Evolutionary conservation across 2,329 filamentous ascomycete species (phyloP).

Genomic region (Ophiostoma sp.): DNA sequence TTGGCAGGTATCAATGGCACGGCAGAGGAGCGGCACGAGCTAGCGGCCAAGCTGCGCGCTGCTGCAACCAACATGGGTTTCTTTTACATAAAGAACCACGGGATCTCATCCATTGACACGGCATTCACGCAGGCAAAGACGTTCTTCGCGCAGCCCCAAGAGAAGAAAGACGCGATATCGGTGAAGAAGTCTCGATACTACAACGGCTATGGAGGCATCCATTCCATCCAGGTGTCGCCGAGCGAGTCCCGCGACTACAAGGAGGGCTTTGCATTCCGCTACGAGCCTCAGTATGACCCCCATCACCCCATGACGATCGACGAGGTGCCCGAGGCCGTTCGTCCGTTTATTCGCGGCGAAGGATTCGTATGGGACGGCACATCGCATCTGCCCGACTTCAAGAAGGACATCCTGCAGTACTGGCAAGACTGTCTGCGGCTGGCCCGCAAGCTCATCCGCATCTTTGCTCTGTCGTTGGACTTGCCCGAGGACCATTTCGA

Average conservation of each 20-base stretch:
- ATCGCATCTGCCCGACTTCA: constrained; percentile 23
- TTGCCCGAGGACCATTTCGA: constrained; percentile 35
- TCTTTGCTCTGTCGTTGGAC: constrained; percentile 22
- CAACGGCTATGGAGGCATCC: constrained; percentile 15
- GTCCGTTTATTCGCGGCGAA: constrained; percentile 18
- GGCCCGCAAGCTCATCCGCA: constrained; percentile 24
- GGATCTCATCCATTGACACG: neutral
- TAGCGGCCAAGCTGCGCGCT: constrained; percentile 2
- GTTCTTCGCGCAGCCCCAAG: constrained; percentile 7
- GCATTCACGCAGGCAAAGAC: constrained; percentile 7
- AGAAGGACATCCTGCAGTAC: constrained; percentile 24
- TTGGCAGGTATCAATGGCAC: constrained; percentile 8
- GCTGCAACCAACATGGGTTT: constrained; percentile 14
- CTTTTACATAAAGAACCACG: constrained; percentile 18
- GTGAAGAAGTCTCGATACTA: neutral
- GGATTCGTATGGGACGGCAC: constrained; percentile 27
- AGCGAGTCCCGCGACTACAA: constrained; percentile 12
- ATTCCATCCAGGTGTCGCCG: constrained; percentile 10
- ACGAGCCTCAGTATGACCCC: constrained; percentile 13
- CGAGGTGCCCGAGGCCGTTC: constrained; percentile 17
- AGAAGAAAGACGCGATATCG: constrained; percentile 2
- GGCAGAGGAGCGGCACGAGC: neutral
- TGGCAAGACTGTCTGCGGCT: constrained; percentile 24
- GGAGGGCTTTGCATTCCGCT: constrained; percentile 13
- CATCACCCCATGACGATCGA: constrained; percentile 12